Evolutionary conservation across 164 flowering plant species (phyloP), one percentile per base, ranked within the genome.

Genomic region (Stephania yunnanensis): DNA sequence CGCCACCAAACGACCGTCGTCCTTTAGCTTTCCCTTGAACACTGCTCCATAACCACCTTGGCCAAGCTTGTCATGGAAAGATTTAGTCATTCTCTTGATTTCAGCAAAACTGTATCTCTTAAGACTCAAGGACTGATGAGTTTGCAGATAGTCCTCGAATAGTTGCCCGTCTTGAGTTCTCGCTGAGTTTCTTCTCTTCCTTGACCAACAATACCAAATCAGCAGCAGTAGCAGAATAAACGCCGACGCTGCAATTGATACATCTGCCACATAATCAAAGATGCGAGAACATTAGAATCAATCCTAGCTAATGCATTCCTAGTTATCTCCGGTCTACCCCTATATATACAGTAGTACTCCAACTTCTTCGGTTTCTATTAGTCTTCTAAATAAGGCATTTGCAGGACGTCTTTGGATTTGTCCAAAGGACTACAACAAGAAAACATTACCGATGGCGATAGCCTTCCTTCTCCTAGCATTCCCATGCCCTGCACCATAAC

Each of bases 61-160:
- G 6, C 74, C 74, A 8, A 72, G 46, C 20, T 13, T 73, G 48
- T 78, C 74, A 58, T 75, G 72, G 45, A 68, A 77, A 46, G 7
- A 73, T 11, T 61, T 68, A 11, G 61, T 76, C 72, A 79, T 79
- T 46, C 58, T 75, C 72, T 79, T 75, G 55, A 79, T 22, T 5
- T 79, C 78, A 13, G 72, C 29, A 45, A 75, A 79, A 11, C 36
- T 65, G 22, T 71, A 79, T 72, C 77, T 78, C 46, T 29, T 78
- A 2, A 73, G 80, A 29, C n/a, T 58, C 20, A 67, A 30, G 7
- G 76, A 61, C 70, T 63, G 69, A 68, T 69, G 20, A 15, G 15
- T n/a, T 31, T 69, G 42, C 13, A 69, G 2, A n/a, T 42, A 69
- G 9, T 25, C 22, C 11, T 69, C 55, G 3, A 22, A n/a, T 8